Percentiles rank a stretch among this genome's conserved stretches.
Evolutionary conservation across 768 basidiomycete species (phyloP).

Genomic region (Trametes cingulata): DNA sequence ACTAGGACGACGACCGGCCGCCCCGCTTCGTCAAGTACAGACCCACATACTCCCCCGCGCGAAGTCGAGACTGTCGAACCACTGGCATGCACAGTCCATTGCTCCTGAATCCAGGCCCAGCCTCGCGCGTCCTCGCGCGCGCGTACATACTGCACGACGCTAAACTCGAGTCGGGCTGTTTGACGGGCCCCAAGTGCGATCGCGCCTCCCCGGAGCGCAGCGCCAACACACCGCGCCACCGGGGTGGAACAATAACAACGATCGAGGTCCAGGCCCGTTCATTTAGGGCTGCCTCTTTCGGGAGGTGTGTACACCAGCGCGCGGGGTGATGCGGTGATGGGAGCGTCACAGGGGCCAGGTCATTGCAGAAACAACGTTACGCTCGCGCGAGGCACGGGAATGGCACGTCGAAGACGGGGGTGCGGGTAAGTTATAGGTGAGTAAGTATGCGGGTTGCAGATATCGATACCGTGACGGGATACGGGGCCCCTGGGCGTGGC

Average conservation of each 20-base stretch:
- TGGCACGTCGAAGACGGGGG: no score
- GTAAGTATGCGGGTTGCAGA: no score
- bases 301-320: conserved; percentile 7
- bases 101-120: no score
- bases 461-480: no score
- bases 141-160: no score
- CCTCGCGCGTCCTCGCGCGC: no score
- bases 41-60: neutral
- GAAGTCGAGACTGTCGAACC: neutral
- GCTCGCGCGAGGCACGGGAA: neutral
- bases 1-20: neutral
- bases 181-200: neutral
- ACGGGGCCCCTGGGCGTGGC: no score
- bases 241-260: neutral
- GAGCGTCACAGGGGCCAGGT: neutral
- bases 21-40: neutral
- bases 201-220: neutral
- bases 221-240: neutral
- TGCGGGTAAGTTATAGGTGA: no score
- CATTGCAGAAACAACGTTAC: neutral
- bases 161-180: no score
- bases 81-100: no score
- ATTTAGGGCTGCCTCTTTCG: conserved; percentile 11
- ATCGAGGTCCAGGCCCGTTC: neutral
- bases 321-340: conserved; percentile 16